Evolutionary conservation across 1,284 basidiomycete genomes (phyloP), one percentile per base, ranked within the genome.

Genomic region (Cerrena zonata): DNA sequence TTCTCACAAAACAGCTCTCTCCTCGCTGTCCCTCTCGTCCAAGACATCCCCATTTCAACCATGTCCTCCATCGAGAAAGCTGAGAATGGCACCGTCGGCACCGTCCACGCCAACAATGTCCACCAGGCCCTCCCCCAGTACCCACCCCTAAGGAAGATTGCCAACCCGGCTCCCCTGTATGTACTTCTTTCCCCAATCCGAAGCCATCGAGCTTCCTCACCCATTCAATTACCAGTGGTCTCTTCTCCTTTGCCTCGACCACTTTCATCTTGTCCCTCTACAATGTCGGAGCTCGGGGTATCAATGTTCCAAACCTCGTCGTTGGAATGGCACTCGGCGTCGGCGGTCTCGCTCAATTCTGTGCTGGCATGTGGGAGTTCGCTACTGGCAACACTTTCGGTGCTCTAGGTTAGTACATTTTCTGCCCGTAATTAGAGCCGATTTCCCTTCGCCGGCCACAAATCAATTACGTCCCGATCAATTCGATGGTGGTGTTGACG

Each of bases 311-410:
- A 26, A 93, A 94, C 61, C 80, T 87, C 49, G 80, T 94, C 55
- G 77, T 94, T 51, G 91, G 89, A 55, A 89, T 94, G 81, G 89
- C 89, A 5, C 66, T 89, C 54, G 87, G 80, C 65, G 81, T 79
- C 55, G 94, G 93, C 52, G 94, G 94, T 54, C 78, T 94, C 21
- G 80, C 79, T 5, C 94, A 89, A 64, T 72, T 88, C 57, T 61
- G 84, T 23, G 84, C 84, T 7, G 84, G 86, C 39, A 85, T 87
- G 83, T 88, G 86, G 84, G 84, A 86, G 66, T 92, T 91, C 65
- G 86, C 87, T 1, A 73, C 78, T 39, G 89, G 88, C 10, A 86
- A 89, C 58, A 71, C 70, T 0, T 86, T 87, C 51, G 83, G 79
- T 54, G 84, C 80, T 1, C 84, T 83, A 34, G 82, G 85, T 86